Evolutionary conservation across 2,329 filamentous ascomycete species (phyloP), one percentile per base, ranked within the genome.

Genomic region (Phyllosticta citribraziliensis): DNA sequence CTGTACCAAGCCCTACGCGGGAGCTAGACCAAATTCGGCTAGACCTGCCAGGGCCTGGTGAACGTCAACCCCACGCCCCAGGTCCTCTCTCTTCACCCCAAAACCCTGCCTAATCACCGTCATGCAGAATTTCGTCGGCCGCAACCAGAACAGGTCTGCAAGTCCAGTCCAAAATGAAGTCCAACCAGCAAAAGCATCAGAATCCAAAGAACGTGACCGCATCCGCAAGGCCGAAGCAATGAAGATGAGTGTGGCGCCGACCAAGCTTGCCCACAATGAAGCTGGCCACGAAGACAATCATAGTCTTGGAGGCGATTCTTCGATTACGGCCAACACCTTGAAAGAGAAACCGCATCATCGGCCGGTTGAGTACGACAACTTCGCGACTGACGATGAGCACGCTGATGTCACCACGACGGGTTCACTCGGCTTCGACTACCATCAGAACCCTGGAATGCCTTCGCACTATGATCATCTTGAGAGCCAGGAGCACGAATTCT

Each of bases 381-480:
- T 57, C n/a, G 60, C 53, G 30, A 61, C 60, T 40, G 60, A 61
- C 40, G 19, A 51, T 17, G 60, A 61, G 35, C 30, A 61, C 30
- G 52, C 52, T 22, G 60, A 61, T 33, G 47, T 20, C n/a, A 61
- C 58, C 12, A 17, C 27, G 10, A 56, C 40, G 19, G 51, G 25
- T n/a, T 55, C 53, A 33, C 3, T 24, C 25, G 53, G 17, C 12
- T 14, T 11, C 27, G 20, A 55, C 10, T 30, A 25, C 20, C 10
- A 30, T 6, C n/a, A 9, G 50, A 33, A 11, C 30, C 56, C 14
- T 52, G 40, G 20, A 47, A 54, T 55, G 52, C 17, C n/a, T 30
- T 30, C 25, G 22, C 33, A 61, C 19, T 20, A 55, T 25, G 55
- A 14, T 4, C 35, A 14, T 24, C 5, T 55, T 27, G 25, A 55